Evolutionary conservation across 768 basidiomycete species (phyloP).

Genomic region (Boletus pseudopeckii): DNA sequence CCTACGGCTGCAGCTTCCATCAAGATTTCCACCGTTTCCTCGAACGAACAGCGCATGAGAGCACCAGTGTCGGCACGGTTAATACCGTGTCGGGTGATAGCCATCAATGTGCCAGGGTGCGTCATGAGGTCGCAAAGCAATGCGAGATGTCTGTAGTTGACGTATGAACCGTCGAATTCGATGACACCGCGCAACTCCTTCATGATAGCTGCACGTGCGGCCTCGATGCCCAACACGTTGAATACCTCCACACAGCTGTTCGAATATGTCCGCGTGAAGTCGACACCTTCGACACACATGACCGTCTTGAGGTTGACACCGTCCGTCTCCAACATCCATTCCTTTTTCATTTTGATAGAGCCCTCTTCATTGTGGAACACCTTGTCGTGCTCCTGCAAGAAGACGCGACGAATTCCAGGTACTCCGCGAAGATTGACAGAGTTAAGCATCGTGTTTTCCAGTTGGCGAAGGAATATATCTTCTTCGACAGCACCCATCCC

Average conservation of each 20-base stretch:
- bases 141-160: constrained; percentile 96
- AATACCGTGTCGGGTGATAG: constrained; percentile 98
- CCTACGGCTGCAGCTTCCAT: constrained; percentile 99
- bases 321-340: constrained; percentile 98
- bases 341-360: constrained; percentile 57
- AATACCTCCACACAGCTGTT: constrained; percentile 97
- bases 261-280: constrained; percentile 89
- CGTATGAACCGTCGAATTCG: constrained; percentile 99
- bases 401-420: constrained; percentile 84
- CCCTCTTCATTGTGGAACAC: constrained; percentile 64
- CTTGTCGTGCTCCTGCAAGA: constrained; percentile 86
- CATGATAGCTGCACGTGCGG: constrained; percentile 90
- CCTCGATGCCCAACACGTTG: constrained; percentile 94
- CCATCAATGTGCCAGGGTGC: constrained; percentile 91
- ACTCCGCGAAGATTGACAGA: constrained; percentile 95
- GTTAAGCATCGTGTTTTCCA: constrained; percentile 96
- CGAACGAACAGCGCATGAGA: constrained; percentile 97
- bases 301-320: constrained; percentile 95
- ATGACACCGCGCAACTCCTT: constrained; percentile 93
- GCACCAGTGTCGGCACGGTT: constrained; percentile 99
- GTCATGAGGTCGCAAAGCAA: constrained; percentile 99
- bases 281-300: constrained; percentile 93
- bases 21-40: constrained; percentile 98
- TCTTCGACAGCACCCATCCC: constrained; percentile 75
- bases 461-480: constrained; percentile 92